phyloP scores from a whole-genome alignment of 331 rosid species.

The Ulmus americana region DNA sequence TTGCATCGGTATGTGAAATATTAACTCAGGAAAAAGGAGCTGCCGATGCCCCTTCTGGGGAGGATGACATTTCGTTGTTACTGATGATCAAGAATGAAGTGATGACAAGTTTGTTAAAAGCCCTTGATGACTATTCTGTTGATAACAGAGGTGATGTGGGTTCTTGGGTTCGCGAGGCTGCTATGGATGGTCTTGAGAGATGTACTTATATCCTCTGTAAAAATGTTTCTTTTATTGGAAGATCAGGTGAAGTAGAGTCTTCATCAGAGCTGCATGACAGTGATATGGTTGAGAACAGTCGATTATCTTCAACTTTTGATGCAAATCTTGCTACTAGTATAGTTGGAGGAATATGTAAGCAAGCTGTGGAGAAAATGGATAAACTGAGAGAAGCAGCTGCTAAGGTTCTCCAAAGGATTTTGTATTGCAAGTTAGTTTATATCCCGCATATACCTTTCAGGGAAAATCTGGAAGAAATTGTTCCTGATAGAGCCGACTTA shows the following conservation, averaged over 20 bases:
- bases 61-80: constrained; percentile 48
- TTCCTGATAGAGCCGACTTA: constrained; percentile 52
- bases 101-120: constrained; percentile 57
- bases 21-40: constrained; percentile 39
- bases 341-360: constrained; percentile 70
- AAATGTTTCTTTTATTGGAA: constrained; percentile 39
- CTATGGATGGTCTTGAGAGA: constrained; percentile 79
- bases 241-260: constrained; percentile 31
- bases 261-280: constrained; percentile 27
- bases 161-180: constrained; percentile 98
- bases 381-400: constrained; percentile 91
- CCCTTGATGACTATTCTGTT: constrained; percentile 88
- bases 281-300: constrained; percentile 34
- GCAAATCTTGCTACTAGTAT: constrained; percentile 59
- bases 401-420: constrained; percentile 65
- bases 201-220: constrained; percentile 75
- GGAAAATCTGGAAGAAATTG: constrained; percentile 64
- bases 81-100: constrained; percentile 65
- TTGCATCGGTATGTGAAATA: constrained; percentile 74
- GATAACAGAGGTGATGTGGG: constrained; percentile 99
- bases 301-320: constrained; percentile 46
- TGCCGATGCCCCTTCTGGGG: constrained; percentile 30
- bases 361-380: constrained; percentile 95
- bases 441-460: constrained; percentile 66
- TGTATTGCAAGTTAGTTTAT: constrained; percentile 55